Evolutionary conservation across 169 alveolate species (phyloP), one percentile per base, ranked within the genome.

Genomic region (Eimeria acervulina): DNA sequence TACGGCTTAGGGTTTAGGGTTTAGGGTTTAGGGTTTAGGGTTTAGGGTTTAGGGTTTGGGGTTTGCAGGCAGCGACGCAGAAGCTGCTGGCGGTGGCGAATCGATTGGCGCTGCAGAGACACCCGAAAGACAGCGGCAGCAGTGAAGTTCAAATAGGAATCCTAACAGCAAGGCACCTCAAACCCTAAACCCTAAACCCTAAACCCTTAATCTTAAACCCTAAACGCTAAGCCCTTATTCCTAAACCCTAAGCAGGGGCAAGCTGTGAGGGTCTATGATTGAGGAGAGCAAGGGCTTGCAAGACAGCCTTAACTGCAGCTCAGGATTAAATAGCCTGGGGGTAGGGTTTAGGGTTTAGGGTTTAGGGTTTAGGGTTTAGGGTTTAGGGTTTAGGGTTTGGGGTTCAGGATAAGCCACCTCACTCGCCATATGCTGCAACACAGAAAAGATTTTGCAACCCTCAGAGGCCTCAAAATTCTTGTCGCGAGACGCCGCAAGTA

Each of bases 401-500:
- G 83, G 83, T 72, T 72, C 83, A 72, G 83, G 83, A 72, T 72
- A 19, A 31, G 51, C 83, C 47, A 33, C 44, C 26, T 72, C 23
- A 31, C 83, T 31, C 83, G 40, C 44, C 83, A 72, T 28, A 15
- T 89, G 66, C 47, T 63, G 59, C 95, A n/a, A 42, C 95, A 89
- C 95, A 31, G 95, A 26, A 89, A 89, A 19, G 87, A 63, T 28
- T 47, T 40, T 28, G 23, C 87, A 7, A 15, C 55, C 87, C 72
- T 63, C 31, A 44, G 95, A 4, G 87, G 95, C 51, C 95, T 87
- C 10, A 28, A 68, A 36, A 81, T 70, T 31, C 93, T 87, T 31
- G 93, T 87, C 19, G 93, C 63, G n/a, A 31, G 93, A 10, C 68
- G 93, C 55, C 93, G 93, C 33, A 87, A 61, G 93, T 87, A 59